Evolutionary conservation across 371 early-diverging fungal species (phyloP), one percentile per base, ranked within the genome.

Genomic region (Apophysomyces trapeziformis): DNA sequence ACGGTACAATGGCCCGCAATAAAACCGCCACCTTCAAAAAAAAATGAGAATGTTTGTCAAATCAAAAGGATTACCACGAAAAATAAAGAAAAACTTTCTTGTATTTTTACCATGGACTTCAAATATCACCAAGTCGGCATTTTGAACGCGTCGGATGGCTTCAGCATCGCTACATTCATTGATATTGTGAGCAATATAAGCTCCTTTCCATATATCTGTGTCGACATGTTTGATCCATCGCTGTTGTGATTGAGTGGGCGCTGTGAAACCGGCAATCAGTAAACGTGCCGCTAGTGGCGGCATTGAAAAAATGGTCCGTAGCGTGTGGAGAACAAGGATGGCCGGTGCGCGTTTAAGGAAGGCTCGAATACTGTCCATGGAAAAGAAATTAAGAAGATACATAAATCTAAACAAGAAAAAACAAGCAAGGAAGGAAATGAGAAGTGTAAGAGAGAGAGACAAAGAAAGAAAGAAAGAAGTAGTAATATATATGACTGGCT

Each of bases 11-110:
- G 57, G 1, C 77, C 77, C 16, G 60, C 26, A n/a, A 38, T 26
- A 50, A 76, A 76, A 9, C 77, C 77, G 16, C 77, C 77, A 38
- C 75, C 73, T 69, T 35, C 7, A 54, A 13, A 37, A 37, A 54
- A 13, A 37, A 37, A 4, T 16, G 9, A 7, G 14, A 26, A 21
- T 44, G 32, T 6, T 26, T 26, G 44, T 6, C 35, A 61, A 21
- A 60, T 8, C 13, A n/a, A 43, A 36, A 41, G 7, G 1, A 1
- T 18, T 37, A 11, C 4, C 35, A 18, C 14, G 18, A 36, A n/a
- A 18, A 7, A 47, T 1, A 41, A 8, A 41, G 5, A 41, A 26
- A 26, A 26, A 26, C 32, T 26, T 26, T 26, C 32, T 26, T 26
- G 32, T 26, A 26, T 26, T 26, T 21, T 9, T 60, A 63, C 63